Percentiles rank a stretch among this genome's conserved stretches.
phyloP scores from a whole-genome alignment of 805 yeast species.

The Candida pseudoglaebosa region DNA sequence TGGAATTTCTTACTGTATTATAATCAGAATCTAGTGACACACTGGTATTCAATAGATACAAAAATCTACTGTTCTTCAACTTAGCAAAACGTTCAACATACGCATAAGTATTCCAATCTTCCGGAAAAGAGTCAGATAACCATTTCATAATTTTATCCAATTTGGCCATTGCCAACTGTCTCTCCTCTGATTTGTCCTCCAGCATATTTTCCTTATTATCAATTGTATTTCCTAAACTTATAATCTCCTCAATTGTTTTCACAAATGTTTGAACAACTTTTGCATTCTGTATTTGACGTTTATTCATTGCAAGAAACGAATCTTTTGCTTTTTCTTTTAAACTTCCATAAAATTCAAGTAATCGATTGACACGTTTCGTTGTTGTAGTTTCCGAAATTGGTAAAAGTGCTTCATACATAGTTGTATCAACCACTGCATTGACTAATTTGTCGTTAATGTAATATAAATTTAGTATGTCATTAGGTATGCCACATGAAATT shows the following conservation, averaged over 20 bases:
- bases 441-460: slow-evolving; percentile 71
- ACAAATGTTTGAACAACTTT: slow-evolving; percentile 48
- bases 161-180: slow-evolving; percentile 25
- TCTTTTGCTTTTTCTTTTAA: slow-evolving; percentile 56
- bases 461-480: slow-evolving; percentile 56
- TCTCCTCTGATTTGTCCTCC: slow-evolving; percentile 12
- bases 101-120: slow-evolving; percentile 41
- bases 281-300: slow-evolving; percentile 62
- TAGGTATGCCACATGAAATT: slow-evolving; percentile 54
- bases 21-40: slow-evolving; percentile 57
- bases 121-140: slow-evolving; percentile 58
- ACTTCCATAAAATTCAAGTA: slow-evolving; percentile 44
- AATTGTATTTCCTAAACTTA: slow-evolving; percentile 10
- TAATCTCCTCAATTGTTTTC: slow-evolving; percentile 43
- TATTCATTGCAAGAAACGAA: slow-evolving; percentile 65
- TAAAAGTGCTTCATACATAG: slow-evolving; percentile 55
- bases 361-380: slow-evolving; percentile 46
- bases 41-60: slow-evolving; percentile 52
- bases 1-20: slow-evolving; percentile 53
- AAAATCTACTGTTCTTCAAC: slow-evolving; percentile 56
- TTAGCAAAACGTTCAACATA: slow-evolving; percentile 51
- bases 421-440: slow-evolving; percentile 60
- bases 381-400: slow-evolving; percentile 48
- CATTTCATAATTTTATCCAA: slow-evolving; percentile 56
- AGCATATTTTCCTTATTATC: slow-evolving; percentile 18